Evolutionary conservation across 2,329 filamentous ascomycete genomes (phyloP), one percentile per base, ranked within the genome.

Genomic region (Hymenoscyphus salicellus): DNA sequence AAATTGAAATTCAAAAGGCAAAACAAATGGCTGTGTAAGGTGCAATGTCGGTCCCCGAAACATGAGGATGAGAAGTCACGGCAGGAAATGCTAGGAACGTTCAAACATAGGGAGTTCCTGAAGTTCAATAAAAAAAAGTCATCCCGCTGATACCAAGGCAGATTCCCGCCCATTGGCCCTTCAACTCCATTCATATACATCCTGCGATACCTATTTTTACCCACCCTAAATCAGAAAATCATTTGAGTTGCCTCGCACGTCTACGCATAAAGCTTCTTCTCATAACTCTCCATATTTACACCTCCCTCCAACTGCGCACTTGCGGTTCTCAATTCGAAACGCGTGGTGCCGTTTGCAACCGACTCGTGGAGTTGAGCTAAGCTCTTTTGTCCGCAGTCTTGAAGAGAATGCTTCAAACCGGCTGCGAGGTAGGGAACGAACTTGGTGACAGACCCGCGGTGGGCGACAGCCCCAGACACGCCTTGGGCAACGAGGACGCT

Each of bases 251-350:
- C 60, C 60, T 55, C 60, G 32, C 36, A 28, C 17, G 16, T 61
- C 60, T 87, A 97, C 74, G 93, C 92, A 81, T 96, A 99, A 72
- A 99, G 90, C 86, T 98, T 99, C 90, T 99, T 99, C 84, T 98
- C 95, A 78, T 96, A 98, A 77, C 92, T 94, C 83, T 98, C 93
- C 85, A 99, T 93, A 82, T 98, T 96, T 67, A 99, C 93, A 77
- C 94, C 95, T 70, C 95, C 95, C 84, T 99, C 95, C 65, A 96
- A 85, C 85, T 97, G 93, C 60, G 95, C 95, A 79, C 93, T 97
- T 66, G 93, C 90, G 67, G 93, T 98, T 73, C 95, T 86, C 75
- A 98, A 84, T 84, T 99, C 95, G 77, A 99, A 99, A 74, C 95
- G 88, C 63, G 97, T 88, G 59, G 81, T 86, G 66, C 93, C 92